Evolutionary conservation across 768 basidiomycete species (phyloP), one percentile per base, ranked within the genome.

Genomic region (Rhodotorula taiwanensis): DNA sequence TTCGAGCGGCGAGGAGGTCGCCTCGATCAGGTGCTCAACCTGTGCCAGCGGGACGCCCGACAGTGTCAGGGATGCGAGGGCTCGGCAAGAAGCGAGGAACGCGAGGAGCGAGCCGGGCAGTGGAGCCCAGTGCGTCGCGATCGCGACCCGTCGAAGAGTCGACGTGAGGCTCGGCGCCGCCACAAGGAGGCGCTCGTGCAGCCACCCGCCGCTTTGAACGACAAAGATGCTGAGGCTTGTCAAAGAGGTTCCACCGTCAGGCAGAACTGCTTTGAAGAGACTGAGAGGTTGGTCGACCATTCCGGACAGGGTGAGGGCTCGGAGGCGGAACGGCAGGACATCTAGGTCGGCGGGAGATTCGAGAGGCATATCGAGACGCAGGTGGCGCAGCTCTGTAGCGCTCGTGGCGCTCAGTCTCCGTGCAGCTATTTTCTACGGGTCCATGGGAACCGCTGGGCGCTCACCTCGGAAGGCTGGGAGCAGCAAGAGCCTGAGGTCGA

Each of bases 301-400:
- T 2, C 33, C 48, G 27, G 45, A 59, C n/a, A 60, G 36, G 4
- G 63, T 51, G 18, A 65, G 58, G 14, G 34, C 21, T 8, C 30
- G 11, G 27, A 60, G 48, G 0, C 48, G 48, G 33, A 65, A 18
- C 0, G 63, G 54, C 3, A 59, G 13, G 0, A 20, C 3, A 0
- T 14, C 4, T 10, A 25, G 18, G 21, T 36, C 36, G 27, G 51
- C 5, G 0, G 63, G 51, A 4, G 42, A 10, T 25, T 65, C 63
- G 31, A 65, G 49, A 3, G 58, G 63, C 11, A 65, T 21, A 16
- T 55, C 49, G 48, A 65, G 63, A 30, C 47, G 36, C 10, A 64
- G 57, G 42, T 55, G 36, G 0, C 53, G 52, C 13, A 64, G 53
- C 5, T 39, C 63, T 65, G 52, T 23, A 11, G 49, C 2, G 28